These are phyloP conservation scores for Corylus heterophylla DNA, from an alignment of 306 rosid species.

Conservation along the genomic window DNA sequence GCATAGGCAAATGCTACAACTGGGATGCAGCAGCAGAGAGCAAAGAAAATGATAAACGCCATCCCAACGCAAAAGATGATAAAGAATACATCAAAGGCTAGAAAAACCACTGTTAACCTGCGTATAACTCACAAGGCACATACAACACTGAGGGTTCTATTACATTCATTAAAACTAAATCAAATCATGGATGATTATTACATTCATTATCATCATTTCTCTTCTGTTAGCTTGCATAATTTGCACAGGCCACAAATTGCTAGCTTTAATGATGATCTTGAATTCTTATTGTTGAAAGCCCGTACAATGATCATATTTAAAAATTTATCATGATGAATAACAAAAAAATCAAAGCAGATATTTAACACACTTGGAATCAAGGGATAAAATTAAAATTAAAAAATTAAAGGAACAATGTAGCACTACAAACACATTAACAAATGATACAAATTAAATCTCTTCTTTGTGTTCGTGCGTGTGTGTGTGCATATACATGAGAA, in stretches of 20 bases:
- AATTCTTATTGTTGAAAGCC: neutral
- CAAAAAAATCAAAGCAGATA: neutral
- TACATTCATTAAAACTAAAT: slow-evolving; percentile 1
- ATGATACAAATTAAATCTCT: neutral
- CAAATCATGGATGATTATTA: neutral
- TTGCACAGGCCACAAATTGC: neutral
- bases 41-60: slow-evolving; percentile 69
- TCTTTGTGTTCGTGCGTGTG: neutral
- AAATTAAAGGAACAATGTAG: neutral
- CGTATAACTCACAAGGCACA: slow-evolving; percentile 28
- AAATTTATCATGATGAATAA: neutral
- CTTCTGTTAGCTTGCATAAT: neutral
- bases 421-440: neutral
- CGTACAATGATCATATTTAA: neutral
- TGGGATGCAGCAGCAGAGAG: slow-evolving; percentile 72
- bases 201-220: neutral
- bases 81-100: slow-evolving; percentile 79
- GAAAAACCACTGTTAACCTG: slow-evolving; percentile 90
- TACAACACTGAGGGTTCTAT: slow-evolving; percentile 12
- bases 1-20: slow-evolving; percentile 73
- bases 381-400: neutral
- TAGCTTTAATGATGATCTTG: neutral
- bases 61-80: slow-evolving; percentile 76
- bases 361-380: neutral
- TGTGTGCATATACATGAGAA: too few relatives aligned